Evolutionary conservation across 306 rosid species (phyloP).

Genomic region (Sicyos edulis): DNA sequence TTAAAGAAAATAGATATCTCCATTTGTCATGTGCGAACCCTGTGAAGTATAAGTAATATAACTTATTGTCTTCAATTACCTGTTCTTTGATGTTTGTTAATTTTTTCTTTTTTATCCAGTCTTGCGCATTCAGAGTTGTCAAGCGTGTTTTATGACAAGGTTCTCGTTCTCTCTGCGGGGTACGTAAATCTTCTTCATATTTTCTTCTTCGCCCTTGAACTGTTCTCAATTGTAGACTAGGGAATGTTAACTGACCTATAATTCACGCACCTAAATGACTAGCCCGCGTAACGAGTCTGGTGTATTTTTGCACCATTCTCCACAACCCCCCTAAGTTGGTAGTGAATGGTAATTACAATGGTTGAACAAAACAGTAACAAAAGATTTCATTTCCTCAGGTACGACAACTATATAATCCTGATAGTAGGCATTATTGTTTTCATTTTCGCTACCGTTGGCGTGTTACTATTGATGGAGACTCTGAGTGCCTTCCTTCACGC

Average conservation of each 20-base stretch:
- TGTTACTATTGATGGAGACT: slow-evolving; percentile 79
- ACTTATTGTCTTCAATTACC: not conserved
- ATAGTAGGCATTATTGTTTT: slow-evolving; percentile 67
- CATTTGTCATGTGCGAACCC: not conserved
- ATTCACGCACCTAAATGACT: not conserved
- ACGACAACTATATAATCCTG: slow-evolving; percentile 52
- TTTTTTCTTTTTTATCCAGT: slow-evolving; percentile 38
- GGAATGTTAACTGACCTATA: not conserved
- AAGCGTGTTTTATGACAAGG: slow-evolving; percentile 82
- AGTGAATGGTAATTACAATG: not conserved
- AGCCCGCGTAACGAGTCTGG: not conserved
- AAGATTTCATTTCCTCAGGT: slow-evolving; percentile 41
- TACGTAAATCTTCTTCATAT: slow-evolving; percentile 24
- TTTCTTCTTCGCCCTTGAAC: not conserved
- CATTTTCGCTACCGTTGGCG: slow-evolving; percentile 77
- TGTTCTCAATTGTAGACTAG: slow-evolving; percentile 7
- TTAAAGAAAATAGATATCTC: no score
- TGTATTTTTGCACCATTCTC: not conserved
- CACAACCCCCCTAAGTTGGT: not conserved
- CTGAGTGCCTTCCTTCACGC: slow-evolving; percentile 96
- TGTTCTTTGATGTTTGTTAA: not conserved
- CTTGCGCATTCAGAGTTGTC: slow-evolving; percentile 92
- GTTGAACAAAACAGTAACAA: not conserved
- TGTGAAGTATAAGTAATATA: not conserved
- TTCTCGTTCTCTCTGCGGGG: slow-evolving; percentile 62